Evolutionary conservation across 768 basidiomycete genomes (phyloP), one percentile per base, ranked within the genome.

Genomic region (Sporobolomyces pararoseus): DNA sequence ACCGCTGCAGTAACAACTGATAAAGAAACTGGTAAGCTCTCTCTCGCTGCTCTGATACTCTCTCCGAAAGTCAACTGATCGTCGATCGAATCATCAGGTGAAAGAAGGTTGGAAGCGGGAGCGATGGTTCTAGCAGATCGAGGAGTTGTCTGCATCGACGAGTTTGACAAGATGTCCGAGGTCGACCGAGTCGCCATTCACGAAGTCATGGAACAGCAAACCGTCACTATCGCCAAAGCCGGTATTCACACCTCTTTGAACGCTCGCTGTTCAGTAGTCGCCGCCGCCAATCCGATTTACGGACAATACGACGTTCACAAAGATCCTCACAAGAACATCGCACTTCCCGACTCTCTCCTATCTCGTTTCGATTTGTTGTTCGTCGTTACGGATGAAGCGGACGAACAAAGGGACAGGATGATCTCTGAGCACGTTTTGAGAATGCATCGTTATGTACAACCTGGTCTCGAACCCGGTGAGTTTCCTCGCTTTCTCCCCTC

Each of bases 161-260:
- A 99, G 81, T 99, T 99, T 77, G 96, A 99, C 84, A 99, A 99
- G 80, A 98, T 99, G 96, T 94, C 91, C 32, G 96, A 99, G 78
- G 85, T 98, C 74, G 96, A 99, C 82, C 87, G 96, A 74, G 95
- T 98, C 25, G 95, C 96, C 39, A 99, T 99, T 76, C 96, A 99
- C 81, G 96, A 99, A 85, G 96, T 98, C 78, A 99, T 99, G 96
- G 96, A 98, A 79, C 95, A 97, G 80, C 96, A 99, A 79, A 99
- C 96, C 0, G 95, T 99, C 54, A 98, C 96, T 13, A 99, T 99
- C 73, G 96, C 96, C 55, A 99, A 99, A 78, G 96, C 96, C 17
- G 96, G 96, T 66, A 99, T 99, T 74, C 96, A 98, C 78, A 99
- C 96, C 0, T 93, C 89, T 78, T 84, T 99, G 76, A 99, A 99